These are phyloP conservation scores for Calonectria crousiana DNA, from an alignment of 2,329 filamentous ascomycete genomes.

Conservation along the genomic window DNA sequence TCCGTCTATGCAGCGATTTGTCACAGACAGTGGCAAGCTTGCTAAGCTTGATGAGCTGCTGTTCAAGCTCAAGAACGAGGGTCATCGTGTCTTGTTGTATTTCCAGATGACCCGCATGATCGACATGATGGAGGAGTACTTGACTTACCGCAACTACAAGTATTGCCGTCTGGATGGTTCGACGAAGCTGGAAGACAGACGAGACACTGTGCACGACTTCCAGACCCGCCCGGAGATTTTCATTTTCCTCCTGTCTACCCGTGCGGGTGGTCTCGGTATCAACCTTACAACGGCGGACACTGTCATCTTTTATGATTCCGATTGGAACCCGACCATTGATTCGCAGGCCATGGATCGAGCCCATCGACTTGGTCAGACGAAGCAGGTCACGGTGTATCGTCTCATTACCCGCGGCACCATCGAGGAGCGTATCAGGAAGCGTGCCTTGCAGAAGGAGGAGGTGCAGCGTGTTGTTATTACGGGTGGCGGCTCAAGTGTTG, in stretches of 20 bases:
- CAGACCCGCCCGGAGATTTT: constrained; percentile 95
- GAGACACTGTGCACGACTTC: constrained; percentile 97
- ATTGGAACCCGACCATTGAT: constrained; percentile 99
- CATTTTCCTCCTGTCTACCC: constrained; percentile 94
- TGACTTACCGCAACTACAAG: constrained; percentile 99
- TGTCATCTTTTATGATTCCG: constrained; percentile 99
- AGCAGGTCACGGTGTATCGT: constrained; percentile 96
- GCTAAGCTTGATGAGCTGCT: constrained; percentile 90
- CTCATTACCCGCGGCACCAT: constrained; percentile 97
- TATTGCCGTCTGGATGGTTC: constrained; percentile 97
- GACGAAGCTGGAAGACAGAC: constrained; percentile 95
- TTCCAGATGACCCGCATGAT: constrained; percentile 99
- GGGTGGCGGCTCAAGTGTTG: constrained; percentile 89
- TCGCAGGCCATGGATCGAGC: constrained; percentile 99
- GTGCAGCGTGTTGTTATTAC: constrained; percentile 97
- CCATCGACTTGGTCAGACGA: constrained; percentile 95
- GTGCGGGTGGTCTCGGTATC: constrained; percentile 97
- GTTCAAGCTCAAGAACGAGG: constrained; percentile 89
- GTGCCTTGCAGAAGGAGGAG: constrained; percentile 97
- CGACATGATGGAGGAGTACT: constrained; percentile 98
- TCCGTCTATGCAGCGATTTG: constrained; percentile 96
- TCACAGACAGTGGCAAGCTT: constrained; percentile 97
- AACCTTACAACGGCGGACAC: constrained; percentile 97
- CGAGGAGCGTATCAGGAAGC: constrained; percentile 97
- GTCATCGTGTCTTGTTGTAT: constrained; percentile 94